Base-by-base conservation (phyloP, 441 rosid genomes). In the Corymbia calophylla region DNA sequence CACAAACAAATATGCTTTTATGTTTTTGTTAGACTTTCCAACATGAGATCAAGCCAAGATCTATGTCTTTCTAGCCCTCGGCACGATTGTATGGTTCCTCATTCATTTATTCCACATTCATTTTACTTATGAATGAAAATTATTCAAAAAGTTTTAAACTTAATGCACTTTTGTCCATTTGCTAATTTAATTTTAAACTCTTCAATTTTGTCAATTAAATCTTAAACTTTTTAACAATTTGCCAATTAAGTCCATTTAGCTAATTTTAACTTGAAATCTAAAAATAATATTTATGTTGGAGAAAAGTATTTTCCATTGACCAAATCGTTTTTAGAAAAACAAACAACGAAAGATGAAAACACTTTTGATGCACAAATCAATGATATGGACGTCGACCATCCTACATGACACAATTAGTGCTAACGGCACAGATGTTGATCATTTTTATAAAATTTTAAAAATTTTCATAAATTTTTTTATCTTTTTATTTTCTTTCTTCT, bases 351-450 rank as follows among this genome's bases (percentile, higher is more conserved):
- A n/a, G n/a, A n/a, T n/a, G n/a, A n/a, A n/a, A n/a, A n/a, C n/a
- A n/a, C n/a, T n/a, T n/a, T n/a, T n/a, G n/a, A n/a, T n/a, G n/a
- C n/a, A n/a, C n/a, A n/a, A n/a, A n/a, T 58, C 14, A 10, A 3
- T 58, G 25, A 58, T 58, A n/a, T 58, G 5, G n/a, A 58, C 3
- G 11, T 58, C 25, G 25, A 25, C 14, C 1, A 25, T 58, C 14
- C 25, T 25, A 25, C 1, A 6, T 25, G 29, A 0, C 25, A 25
- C 25, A 1, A 9, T 58, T 39, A 39, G 5, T 39, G 44, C 44
- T 39, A 39, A 39, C 1, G 0, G 14, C 7, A 25, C 1, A 9
- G 2, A 25, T 5, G 17, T 25, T 23, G 9, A 54, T 21, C 17
- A 53, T 23, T 25, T 58, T 58, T 58, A 58, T 58, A 58, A 5